Evolutionary conservation across 306 rosid species (phyloP).

Genomic region (Coriaria nepalensis): DNA sequence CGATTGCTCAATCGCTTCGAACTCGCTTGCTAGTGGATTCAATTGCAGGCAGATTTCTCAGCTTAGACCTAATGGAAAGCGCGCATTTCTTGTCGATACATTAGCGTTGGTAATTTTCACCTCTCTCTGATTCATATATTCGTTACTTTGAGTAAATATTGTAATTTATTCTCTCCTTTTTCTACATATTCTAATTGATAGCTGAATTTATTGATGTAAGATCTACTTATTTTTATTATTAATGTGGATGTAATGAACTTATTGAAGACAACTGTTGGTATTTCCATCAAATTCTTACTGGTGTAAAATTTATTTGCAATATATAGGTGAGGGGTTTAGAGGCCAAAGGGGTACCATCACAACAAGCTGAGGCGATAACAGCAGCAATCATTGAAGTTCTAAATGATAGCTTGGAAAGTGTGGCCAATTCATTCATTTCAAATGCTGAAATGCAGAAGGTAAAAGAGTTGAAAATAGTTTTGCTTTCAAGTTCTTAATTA

Average conservation of each 20-base stretch:
- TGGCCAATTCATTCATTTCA: constrained; percentile 32
- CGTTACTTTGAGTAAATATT: too few relatives aligned
- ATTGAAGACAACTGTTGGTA: too few relatives aligned
- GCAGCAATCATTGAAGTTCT: constrained; percentile 35
- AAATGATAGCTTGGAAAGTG: constrained; percentile 44
- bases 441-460: constrained; percentile 43
- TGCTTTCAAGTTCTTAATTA: too few relatives aligned
- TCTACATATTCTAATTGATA: not conserved
- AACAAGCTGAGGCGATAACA: constrained; percentile 57
- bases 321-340: constrained; percentile 42
- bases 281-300: not conserved
- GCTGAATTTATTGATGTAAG: not conserved
- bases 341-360: constrained; percentile 37
- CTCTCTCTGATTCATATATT: not conserved
- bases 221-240: not conserved
- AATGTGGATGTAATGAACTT: not conserved
- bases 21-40: constrained; percentile 1
- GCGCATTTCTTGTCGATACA: constrained; percentile 49
- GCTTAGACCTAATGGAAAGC: constrained; percentile 28
- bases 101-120: constrained; percentile 25
- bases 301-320: constrained; percentile 1
- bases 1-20: not conserved
- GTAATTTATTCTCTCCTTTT: not conserved
- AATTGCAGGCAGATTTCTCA: constrained; percentile 23
- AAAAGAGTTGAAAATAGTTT: not conserved